Base-by-base conservation (phyloP, 1,284 basidiomycete species). In the Moesziomyces sp. region DNA sequence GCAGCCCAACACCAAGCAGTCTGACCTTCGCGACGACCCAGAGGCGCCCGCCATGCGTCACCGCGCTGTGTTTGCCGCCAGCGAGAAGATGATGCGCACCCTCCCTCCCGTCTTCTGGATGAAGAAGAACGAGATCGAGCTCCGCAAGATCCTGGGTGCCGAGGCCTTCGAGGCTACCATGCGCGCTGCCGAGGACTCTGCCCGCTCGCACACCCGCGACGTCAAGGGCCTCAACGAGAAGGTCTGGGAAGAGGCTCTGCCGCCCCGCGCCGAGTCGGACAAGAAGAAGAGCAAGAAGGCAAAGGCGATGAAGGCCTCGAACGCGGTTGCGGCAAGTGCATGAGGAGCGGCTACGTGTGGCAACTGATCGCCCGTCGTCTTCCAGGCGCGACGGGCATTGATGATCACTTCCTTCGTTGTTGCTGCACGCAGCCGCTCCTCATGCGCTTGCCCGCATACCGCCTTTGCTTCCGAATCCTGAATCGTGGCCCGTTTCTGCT, bases 81-180 rank as follows among this genome's bases (percentile, higher is more conserved):
- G 61, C 66, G 79, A 81, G 58, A 73, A 75, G 61, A 76, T 78
- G 68, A 54, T 66, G 49, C 76, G 79, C 54, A 68, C 63, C 16
- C 65, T 81, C 44, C 78, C 79, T 43, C 79, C 79, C 40, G 65
- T 67, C 56, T 80, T 74, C 69, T 81, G 79, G 79, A 68, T 80
- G 72, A 80, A 77, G 70, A 74, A 77, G 61, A 80, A 81, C 66
- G 66, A 62, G 54, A 76, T 72, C 42, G 65, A 73, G 63, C 74
- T 81, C 21, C 58, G 61, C 46, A 78, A 76, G 69, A 81, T 80
- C 63, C 52, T 81, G 40, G 74, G 74, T 24, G 48, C 45, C n/a
- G 74, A 78, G 51, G 78, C 68, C 44, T 79, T 65, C 67, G 77
- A 80, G 53, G 65, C 76, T 23, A 78, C 77, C 55, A 54, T 74